Conservation (phyloP, 2,329 filamentous ascomycete genomes). For the Cercospora citrullina region DNA sequence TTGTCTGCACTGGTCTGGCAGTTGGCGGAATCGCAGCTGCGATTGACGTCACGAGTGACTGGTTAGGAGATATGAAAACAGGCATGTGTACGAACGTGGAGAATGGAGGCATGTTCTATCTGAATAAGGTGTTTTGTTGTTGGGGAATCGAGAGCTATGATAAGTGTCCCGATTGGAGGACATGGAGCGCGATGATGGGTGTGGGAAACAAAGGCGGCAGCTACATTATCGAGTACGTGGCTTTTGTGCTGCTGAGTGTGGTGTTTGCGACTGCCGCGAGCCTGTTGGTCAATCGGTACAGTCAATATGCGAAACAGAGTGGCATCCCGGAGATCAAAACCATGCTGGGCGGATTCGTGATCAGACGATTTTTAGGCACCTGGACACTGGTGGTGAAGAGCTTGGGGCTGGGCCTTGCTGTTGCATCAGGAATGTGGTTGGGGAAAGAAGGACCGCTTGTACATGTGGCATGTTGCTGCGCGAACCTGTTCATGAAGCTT, state of each 20-base stretch:
- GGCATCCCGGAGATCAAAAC: conserved; percentile 99
- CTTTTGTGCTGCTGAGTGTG: conserved; percentile 86
- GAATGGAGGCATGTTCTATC: conserved; percentile 80
- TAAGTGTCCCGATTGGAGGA: conserved; percentile 82
- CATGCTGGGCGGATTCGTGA: conserved; percentile 89
- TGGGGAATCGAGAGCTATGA: conserved; percentile 79
- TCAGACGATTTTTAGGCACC: conserved; percentile 76
- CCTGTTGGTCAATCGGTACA: conserved; percentile 78
- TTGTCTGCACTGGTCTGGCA: conserved; percentile 80
- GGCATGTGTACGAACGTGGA: conserved; percentile 78
- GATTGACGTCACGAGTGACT: conserved; percentile 89
- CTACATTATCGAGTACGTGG: conserved; percentile 83
- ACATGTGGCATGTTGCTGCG: conserved; percentile 94
- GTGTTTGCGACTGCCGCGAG: conserved; percentile 76
- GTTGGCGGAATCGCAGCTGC: conserved; percentile 81
- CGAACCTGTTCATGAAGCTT: conserved; percentile 88
- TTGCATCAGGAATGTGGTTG: conserved; percentile 92
- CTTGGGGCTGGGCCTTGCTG: conserved; percentile 82
- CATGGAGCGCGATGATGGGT: conserved; percentile 76
- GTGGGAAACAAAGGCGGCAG: conserved; percentile 65
- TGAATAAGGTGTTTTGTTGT: conserved; percentile 91
- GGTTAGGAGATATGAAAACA: conserved; percentile 88
- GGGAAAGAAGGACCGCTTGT: conserved; percentile 95
- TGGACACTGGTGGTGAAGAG: conserved; percentile 93
- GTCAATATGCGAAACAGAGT: conserved; percentile 85